Evolutionary conservation across 179 eudicot genomes (phyloP), one percentile per base, ranked within the genome.

Genomic region (Spergularia azorica): DNA sequence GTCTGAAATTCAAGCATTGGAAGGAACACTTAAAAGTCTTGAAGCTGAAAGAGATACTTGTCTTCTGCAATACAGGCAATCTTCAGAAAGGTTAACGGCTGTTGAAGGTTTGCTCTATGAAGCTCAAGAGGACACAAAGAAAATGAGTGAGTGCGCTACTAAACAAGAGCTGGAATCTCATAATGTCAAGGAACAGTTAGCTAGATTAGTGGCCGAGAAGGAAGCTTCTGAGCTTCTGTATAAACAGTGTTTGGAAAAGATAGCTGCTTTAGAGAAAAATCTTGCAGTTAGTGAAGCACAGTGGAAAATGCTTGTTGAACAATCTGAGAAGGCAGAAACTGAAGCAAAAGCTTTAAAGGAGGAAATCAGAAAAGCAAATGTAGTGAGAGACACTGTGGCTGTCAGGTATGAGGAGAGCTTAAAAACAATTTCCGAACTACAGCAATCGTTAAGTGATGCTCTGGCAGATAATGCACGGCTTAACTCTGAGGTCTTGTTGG

Each of bases 41-140:
- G 88, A 91, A 82, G 84, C 81, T 75, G 92, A 93, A 81, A 85
- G 87, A 78, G 92, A 91, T 79, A 71, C 77, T 50, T 80, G 76
- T 79, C 76, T 85, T 65, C 36, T 77, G 66, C 80, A 76, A 73
- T 84, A 80, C 36, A 74, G 74, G 77, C 89, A 85, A 77, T 80
- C 79, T 76, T 70, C 74, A 75, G 86, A 89, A 76, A 86, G 71
- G 79, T 80, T 90, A 76, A 80, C 86, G 60, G 59, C 79, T 83
- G 67, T 84, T 82, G 92, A 92, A 86, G 76, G 32, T 69, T 75
- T 75, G 83, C 76, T 82, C 46, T 71, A 74, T 26, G 82, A 84
- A 80, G 85, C 87, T 52, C 83, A 77, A 41, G 86, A 82, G 51
- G 84, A 85, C 67, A 79, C 81, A 32, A 73, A 77, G 65, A 82